These are phyloP conservation scores for Mycocentrospora acerina DNA, from an alignment of 2,329 filamentous ascomycete genomes.

Conservation along the genomic window DNA sequence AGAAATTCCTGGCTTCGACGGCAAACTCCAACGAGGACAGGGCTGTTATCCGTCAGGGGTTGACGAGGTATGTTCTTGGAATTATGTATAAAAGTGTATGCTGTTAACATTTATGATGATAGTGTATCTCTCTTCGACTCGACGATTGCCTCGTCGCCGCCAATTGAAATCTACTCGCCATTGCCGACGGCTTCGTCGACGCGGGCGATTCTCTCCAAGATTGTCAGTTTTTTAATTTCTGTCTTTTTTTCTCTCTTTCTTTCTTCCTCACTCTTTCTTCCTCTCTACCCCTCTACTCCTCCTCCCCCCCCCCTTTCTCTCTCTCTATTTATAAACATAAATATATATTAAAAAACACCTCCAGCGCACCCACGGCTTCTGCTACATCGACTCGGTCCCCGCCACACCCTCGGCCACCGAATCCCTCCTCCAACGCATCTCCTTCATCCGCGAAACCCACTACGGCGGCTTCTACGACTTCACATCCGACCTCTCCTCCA, in stretches of 20 bases:
- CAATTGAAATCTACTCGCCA: slow-evolving; percentile 62
- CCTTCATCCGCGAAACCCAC: slow-evolving; percentile 86
- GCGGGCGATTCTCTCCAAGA: slow-evolving; percentile 60
- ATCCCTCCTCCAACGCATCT: slow-evolving; percentile 74
- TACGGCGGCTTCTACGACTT: slow-evolving; percentile 90
- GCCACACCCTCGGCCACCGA: slow-evolving; percentile 68
- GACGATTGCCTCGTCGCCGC: slow-evolving; percentile 45
- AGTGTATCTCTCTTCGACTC: slow-evolving; percentile 45
- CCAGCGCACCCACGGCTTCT: slow-evolving; percentile 72
- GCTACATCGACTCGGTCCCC: slow-evolving; percentile 69
- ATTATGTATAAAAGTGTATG: slow-evolving; percentile 4
- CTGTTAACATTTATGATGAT: slow-evolving; percentile 19
- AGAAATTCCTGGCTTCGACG: slow-evolving; percentile 58
- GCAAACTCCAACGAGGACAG: slow-evolving; percentile 40
- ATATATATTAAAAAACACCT: not conserved
- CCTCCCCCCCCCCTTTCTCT: not conserved
- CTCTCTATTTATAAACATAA: slow-evolving; percentile 10
- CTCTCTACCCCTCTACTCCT: not conserved
- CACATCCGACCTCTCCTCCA: slow-evolving; percentile 80
- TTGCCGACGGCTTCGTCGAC: slow-evolving; percentile 56
- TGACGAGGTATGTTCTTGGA: slow-evolving; percentile 17
- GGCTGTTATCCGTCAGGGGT: slow-evolving; percentile 37
- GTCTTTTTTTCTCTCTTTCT: not conserved
- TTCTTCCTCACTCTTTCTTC: not conserved
- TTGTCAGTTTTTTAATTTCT: slow-evolving; percentile 51